phyloP scores from a whole-genome alignment of 257 asterid species.

The Solanum neorickii region DNA sequence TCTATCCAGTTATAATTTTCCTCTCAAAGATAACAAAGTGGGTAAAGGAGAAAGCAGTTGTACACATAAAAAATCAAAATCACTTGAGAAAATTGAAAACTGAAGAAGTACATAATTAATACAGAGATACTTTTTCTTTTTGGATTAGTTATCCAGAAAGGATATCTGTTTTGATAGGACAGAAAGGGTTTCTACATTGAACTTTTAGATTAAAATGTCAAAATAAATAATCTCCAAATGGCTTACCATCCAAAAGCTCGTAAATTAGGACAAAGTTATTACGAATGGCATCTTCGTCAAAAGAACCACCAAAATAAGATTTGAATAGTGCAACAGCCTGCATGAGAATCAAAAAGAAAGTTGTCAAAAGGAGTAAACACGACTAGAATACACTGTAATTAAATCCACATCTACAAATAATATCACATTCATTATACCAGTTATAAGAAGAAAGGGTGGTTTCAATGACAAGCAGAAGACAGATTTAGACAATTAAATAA shows the following conservation, averaged over 20 bases:
- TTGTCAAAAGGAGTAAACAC: background rate
- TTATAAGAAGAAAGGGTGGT: background rate
- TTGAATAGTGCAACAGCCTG: slow-evolving; percentile 96
- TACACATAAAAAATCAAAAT: background rate
- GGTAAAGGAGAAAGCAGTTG: background rate
- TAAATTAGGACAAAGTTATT: slow-evolving; percentile 90
- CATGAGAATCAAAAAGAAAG: slow-evolving; percentile 9
- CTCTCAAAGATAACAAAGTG: background rate
- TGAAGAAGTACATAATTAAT: background rate
- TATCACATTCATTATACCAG: background rate
- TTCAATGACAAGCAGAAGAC: background rate
- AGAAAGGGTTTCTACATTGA: background rate
- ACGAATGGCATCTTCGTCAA: slow-evolving; percentile 99
- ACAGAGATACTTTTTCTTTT: background rate
- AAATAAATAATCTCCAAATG: background rate
- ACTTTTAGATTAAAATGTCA: background rate
- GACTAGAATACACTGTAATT: background rate
- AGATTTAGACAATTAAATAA: background rate
- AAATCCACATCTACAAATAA: background rate
- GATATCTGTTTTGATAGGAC: background rate
- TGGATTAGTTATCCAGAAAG: background rate
- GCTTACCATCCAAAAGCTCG: slow-evolving; percentile 92
- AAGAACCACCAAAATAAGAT: slow-evolving; percentile 95
- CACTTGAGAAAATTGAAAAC: background rate
- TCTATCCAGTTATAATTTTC: background rate